Evolutionary conservation across 331 rosid species (phyloP).

Genomic region (Dryas integrifolia): DNA sequence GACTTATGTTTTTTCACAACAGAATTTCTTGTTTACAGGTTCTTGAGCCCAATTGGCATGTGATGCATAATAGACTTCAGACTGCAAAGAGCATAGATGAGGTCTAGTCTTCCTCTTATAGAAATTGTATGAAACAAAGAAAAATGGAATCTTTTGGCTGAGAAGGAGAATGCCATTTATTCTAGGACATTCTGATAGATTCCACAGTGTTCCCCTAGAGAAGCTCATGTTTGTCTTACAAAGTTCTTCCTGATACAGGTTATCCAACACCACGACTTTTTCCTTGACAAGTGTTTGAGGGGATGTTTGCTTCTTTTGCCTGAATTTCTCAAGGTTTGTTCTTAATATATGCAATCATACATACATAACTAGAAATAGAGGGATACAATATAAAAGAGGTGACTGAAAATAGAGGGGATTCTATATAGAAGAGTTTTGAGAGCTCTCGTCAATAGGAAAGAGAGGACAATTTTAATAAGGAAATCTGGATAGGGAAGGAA

Average conservation of each 20-base stretch:
- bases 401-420: no score
- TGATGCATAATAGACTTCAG: constrained; percentile 82
- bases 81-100: constrained; percentile 92
- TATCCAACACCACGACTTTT: constrained; percentile 86
- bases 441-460: background rate
- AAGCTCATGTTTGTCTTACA: constrained; percentile 23
- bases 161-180: background rate
- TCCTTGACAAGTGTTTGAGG: constrained; percentile 89
- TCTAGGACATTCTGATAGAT: background rate
- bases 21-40: constrained; percentile 52
- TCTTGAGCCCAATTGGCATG: constrained; percentile 94
- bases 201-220: background rate
- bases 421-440: background rate
- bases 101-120: constrained; percentile 38
- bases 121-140: background rate
- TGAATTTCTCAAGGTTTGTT: constrained; percentile 70
- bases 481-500: background rate
- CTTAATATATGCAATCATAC: background rate
- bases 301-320: constrained; percentile 94
- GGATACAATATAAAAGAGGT: background rate
- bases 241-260: constrained; percentile 61
- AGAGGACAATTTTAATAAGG: background rate
- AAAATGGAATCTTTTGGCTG: background rate
- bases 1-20: background rate
- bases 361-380: background rate